Conservation (phyloP, 345 rosid species). For the Populus tremula region DNA sequence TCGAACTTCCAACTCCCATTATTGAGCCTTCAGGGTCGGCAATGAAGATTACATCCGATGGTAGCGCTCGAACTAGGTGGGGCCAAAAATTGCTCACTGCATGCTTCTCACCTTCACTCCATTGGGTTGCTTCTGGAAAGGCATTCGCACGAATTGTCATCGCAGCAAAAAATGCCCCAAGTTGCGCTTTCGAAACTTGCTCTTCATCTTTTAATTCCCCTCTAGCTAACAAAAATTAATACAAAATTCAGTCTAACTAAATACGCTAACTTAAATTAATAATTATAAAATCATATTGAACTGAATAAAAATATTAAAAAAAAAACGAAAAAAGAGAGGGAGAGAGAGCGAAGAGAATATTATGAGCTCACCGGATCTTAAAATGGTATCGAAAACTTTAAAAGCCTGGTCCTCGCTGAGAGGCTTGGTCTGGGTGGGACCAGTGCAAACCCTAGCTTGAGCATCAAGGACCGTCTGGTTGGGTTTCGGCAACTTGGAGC, state of each 20-base stretch:
- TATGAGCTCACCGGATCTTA: constrained; percentile 58
- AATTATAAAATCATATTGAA: not conserved
- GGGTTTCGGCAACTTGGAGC: constrained; percentile 56
- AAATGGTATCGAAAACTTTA: constrained; percentile 66
- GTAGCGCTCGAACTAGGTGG: constrained; percentile 55
- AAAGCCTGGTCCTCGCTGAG: constrained; percentile 71
- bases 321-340: not conserved
- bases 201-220: constrained; percentile 78
- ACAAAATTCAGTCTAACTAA: not conserved
- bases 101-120: constrained; percentile 88
- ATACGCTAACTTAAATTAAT: no score
- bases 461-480: constrained; percentile 88
- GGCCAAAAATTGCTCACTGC: constrained; percentile 86
- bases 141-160: constrained; percentile 92
- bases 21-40: constrained; percentile 96
- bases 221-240: constrained; percentile 47
- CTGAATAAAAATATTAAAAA: not conserved
- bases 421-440: constrained; percentile 84
- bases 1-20: constrained; percentile 64
- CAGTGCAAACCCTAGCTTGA: constrained; percentile 95
- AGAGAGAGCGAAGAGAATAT: no score
- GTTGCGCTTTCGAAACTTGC: constrained; percentile 75
- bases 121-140: constrained; percentile 89
- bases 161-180: constrained; percentile 92
- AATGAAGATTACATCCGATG: constrained; percentile 81